phyloP scores from a whole-genome alignment of 768 basidiomycete species.

The Podaxis mareebaensis region DNA sequence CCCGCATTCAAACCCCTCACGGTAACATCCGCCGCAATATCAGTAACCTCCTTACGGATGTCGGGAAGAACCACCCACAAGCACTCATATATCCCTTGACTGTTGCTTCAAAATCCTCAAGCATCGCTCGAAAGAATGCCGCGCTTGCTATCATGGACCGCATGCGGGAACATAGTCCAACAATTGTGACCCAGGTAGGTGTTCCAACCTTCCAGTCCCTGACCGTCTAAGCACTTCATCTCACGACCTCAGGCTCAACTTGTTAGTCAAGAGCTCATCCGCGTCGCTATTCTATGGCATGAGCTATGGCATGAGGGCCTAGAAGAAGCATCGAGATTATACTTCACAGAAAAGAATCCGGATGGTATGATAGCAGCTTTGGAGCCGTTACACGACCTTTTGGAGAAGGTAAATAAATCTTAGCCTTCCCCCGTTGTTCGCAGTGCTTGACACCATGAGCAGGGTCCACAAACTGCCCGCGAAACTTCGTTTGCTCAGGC shows the following conservation, averaged over 20 bases:
- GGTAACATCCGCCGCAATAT: slow-evolving; percentile 86
- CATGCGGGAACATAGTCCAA: slow-evolving; percentile 89
- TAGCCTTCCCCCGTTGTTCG: background rate
- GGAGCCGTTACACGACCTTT: slow-evolving; percentile 89
- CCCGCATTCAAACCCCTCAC: slow-evolving; percentile 95
- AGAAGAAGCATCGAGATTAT: slow-evolving; percentile 94
- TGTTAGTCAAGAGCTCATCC: slow-evolving; percentile 92
- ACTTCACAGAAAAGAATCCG: slow-evolving; percentile 96
- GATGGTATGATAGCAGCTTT: slow-evolving; percentile 95
- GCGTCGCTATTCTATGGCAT: slow-evolving; percentile 98
- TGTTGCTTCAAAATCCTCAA: slow-evolving; percentile 96
- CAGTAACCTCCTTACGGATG: slow-evolving; percentile 82
- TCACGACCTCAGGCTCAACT: slow-evolving; percentile 29
- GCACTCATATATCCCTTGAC: slow-evolving; percentile 95
- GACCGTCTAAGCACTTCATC: background rate
- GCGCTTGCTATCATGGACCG: slow-evolving; percentile 87
- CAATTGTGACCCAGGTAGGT: slow-evolving; percentile 81
- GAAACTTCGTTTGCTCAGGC: slow-evolving; percentile 95
- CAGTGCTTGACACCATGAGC: slow-evolving; percentile 4
- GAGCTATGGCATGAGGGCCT: slow-evolving; percentile 98
- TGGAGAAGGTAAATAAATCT: slow-evolving; percentile 66
- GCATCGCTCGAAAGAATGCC: slow-evolving; percentile 74
- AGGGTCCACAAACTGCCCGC: slow-evolving; percentile 93
- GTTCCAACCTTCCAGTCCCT: background rate
- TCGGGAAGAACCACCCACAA: slow-evolving; percentile 96